phyloP scores from a whole-genome alignment of 805 yeast genomes.

The Citeromyces nyonsensis region DNA sequence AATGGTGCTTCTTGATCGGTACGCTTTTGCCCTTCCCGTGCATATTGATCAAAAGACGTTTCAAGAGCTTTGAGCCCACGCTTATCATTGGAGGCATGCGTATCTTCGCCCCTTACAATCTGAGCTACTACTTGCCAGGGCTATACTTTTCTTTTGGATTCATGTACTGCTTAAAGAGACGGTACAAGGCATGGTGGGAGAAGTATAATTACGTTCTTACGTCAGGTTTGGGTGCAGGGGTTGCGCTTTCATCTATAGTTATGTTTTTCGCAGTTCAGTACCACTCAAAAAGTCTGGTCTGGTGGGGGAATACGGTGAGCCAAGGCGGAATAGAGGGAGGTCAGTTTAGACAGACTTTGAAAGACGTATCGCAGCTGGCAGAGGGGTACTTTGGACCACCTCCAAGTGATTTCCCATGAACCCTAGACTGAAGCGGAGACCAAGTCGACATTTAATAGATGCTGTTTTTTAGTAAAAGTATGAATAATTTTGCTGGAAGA shows the following conservation, averaged over 20 bases:
- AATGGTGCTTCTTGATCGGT: constrained; percentile 49
- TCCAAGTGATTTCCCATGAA: no score
- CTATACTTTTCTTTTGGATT: constrained; percentile 38
- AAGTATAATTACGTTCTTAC: constrained; percentile 57
- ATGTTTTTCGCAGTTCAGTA: constrained; percentile 38
- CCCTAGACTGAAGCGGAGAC: no score
- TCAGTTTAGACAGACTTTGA: no score
- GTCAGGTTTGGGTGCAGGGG: constrained; percentile 54
- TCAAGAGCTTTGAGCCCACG: constrained; percentile 41
- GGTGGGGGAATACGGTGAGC: no score
- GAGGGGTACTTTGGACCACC: no score
- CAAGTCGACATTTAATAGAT: no score
- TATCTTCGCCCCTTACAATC: constrained; percentile 60
- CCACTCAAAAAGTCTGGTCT: no score
- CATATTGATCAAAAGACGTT: constrained; percentile 18
- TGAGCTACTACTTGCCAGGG: constrained; percentile 47
- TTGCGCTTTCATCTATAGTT: constrained; percentile 45
- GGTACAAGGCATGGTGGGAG: constrained; percentile 59
- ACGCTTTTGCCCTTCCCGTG: constrained; percentile 24
- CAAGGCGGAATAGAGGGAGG: no score
- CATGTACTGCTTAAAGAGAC: constrained; percentile 35
- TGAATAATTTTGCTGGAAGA: no score
- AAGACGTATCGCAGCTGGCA: no score
- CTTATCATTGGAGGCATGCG: constrained; percentile 48
- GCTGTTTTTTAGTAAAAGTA: no score